Evolutionary conservation across 108 stramenopile genomes (phyloP), one percentile per base, ranked within the genome.

Genomic region (Pinguiococcus pyrenoidosus): DNA sequence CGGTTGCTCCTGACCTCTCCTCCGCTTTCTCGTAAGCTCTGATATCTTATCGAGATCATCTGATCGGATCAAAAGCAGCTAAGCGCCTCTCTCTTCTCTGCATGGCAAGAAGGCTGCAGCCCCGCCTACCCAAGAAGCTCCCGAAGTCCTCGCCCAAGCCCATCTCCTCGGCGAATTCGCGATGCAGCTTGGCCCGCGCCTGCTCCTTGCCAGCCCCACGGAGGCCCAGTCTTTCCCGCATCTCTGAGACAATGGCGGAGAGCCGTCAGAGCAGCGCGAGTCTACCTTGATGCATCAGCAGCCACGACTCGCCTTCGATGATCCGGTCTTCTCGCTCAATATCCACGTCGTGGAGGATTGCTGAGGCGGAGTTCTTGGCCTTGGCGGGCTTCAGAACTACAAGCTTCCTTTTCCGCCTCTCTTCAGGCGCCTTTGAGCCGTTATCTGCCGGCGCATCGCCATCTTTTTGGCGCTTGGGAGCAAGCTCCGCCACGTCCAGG

Each of bases 111-210:
- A 29, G 4, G 46, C 46, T 10, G 12, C 7, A 7, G 46, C 46
- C 8, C 28, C 23, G 12, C 30, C 46, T 16, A 29, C 28, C 20
- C 25, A 62, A 29, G 32, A 62, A 62, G 20, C 46, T 46, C 9
- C 65, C 65, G 29, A 62, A 66, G n/a, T 62, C 60, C 29, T 63
- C 61, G 2, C 61, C 65, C 27, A 58, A 23, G 55, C 56, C 56
- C 12, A 62, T 54, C 25, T 57, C 56, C 46, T 51, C 56, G 27
- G 26, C 57, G 12, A 62, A 16, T 39, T 58, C 60, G 16, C 55
- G 40, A 18, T 57, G 25, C 16, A 62, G 57, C 57, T 62, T 59
- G 3, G 40, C 34, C 22, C 51, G 56, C 22, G 58, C 52, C 56
- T 59, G 56, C 12, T 38, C 8, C 10, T 33, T 33, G 8, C 6